Evolutionary conservation across 345 rosid species (phyloP).

Genomic region (Erysimum cheiranthoides): DNA sequence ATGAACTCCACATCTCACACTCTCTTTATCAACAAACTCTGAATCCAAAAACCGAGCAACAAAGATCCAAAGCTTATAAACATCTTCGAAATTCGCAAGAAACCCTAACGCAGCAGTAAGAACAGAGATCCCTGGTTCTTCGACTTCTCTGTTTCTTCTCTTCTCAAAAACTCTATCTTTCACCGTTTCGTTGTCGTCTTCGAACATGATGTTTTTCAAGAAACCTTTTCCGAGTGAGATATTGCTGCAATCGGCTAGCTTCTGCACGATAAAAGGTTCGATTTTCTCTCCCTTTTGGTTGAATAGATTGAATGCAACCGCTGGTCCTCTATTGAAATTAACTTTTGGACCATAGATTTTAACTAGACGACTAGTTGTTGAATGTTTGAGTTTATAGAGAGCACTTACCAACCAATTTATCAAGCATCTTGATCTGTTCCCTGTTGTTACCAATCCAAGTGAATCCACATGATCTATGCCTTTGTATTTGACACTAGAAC

Average conservation of each 20-base stretch:
- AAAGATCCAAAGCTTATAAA: constrained; percentile 82
- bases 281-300: constrained; percentile 85
- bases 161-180: constrained; percentile 59
- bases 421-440: constrained; percentile 79
- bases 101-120: constrained; percentile 81
- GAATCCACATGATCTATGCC: constrained; percentile 84
- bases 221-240: constrained; percentile 76
- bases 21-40: constrained; percentile 85
- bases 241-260: constrained; percentile 78
- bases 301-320: constrained; percentile 80
- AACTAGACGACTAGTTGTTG: constrained; percentile 53
- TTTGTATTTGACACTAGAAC: constrained; percentile 48
- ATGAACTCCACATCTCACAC: constrained; percentile 54
- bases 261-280: constrained; percentile 82
- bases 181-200: constrained; percentile 61
- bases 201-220: constrained; percentile 68
- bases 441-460: constrained; percentile 63
- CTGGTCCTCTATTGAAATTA: constrained; percentile 84
- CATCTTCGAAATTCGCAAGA: constrained; percentile 80
- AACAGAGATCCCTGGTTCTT: constrained; percentile 60
- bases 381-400: constrained; percentile 78
- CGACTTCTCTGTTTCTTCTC: constrained; percentile 42
- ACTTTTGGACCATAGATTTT: constrained; percentile 88
- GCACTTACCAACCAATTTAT: constrained; percentile 92
- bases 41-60: constrained; percentile 89